Conservation (phyloP, 2,329 filamentous ascomycete genomes). For the Phoma herbarum region DNA sequence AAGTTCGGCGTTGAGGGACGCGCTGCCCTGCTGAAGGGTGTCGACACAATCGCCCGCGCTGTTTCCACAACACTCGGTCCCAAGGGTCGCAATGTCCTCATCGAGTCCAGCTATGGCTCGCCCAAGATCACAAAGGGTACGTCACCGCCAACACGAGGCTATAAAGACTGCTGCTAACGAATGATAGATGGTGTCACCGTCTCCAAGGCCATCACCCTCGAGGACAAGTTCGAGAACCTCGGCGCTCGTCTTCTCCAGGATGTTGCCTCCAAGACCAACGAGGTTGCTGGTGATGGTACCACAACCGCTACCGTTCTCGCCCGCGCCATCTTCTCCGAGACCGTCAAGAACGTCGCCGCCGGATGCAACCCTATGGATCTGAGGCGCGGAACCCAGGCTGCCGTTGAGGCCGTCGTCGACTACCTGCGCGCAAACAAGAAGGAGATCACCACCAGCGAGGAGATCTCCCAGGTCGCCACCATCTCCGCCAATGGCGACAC, state of each 20-base stretch:
- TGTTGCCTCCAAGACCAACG: conserved; percentile 99
- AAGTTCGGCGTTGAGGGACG: conserved; percentile 98
- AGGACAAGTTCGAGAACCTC: conserved; percentile 99
- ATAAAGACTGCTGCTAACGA: conserved; percentile 26
- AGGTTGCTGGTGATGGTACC: conserved; percentile 97
- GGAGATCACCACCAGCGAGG: conserved; percentile 95
- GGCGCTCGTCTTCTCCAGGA: conserved; percentile 96
- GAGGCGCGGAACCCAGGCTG: conserved; percentile 94
- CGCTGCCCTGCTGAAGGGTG: conserved; percentile 87
- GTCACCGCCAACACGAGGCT: conserved; percentile 9
- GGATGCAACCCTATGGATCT: conserved; percentile 99
- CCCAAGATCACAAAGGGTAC: conserved; percentile 99
- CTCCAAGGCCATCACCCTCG: conserved; percentile 82
- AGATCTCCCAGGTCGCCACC: conserved; percentile 97
- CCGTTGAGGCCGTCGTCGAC: conserved; percentile 92
- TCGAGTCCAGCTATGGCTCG: conserved; percentile 97
- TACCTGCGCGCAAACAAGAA: conserved; percentile 96
- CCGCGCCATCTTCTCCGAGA: conserved; percentile 98
- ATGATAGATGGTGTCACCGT: conserved; percentile 61
- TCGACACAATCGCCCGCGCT: conserved; percentile 95
- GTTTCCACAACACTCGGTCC: conserved; percentile 96
- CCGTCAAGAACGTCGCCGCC: conserved; percentile 98
- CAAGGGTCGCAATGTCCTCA: conserved; percentile 98
- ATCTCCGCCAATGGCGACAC: conserved; percentile 97
- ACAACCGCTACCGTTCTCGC: conserved; percentile 97